A percentile compares a stretch with the other conserved stretches of the same genome.
Evolutionary conservation across 2,329 filamentous ascomycete species (phyloP).

Genomic region (Tolypocladium pustulatum): DNA sequence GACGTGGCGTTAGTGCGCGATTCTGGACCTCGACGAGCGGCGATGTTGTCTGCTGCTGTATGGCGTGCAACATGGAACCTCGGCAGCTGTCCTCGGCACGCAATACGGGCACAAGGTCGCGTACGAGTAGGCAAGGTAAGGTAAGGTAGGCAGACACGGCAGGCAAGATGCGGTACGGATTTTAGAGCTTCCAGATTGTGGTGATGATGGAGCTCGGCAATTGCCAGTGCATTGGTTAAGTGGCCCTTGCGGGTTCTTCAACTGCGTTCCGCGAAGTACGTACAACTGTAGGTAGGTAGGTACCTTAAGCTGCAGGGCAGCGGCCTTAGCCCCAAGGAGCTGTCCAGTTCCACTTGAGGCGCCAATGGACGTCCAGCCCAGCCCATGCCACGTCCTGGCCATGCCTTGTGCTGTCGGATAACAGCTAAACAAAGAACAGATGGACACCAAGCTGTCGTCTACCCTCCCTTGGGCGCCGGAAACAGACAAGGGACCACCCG

Average conservation of each 20-base stretch:
- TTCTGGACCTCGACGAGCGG: background rate
- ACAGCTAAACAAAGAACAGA: background rate
- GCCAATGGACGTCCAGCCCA: background rate
- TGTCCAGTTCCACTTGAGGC: background rate
- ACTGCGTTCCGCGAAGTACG: background rate
- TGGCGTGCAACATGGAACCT: background rate
- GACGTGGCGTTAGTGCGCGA: background rate
- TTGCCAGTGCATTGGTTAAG: background rate
- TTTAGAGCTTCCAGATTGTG: background rate
- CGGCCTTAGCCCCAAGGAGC: background rate
- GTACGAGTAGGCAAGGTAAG: no score
- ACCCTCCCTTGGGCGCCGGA: background rate
- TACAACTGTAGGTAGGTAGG: background rate
- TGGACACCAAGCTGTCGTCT: no score
- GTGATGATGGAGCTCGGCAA: background rate
- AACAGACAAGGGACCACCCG: background rate
- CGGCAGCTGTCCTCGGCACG: background rate
- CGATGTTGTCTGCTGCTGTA: background rate
- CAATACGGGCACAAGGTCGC: background rate
- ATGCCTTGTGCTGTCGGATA: no score
- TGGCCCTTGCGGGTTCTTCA: background rate
- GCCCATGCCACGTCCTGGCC: background rate
- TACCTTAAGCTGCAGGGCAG: no score
- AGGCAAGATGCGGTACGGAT: background rate
- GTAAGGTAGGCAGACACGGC: background rate